Conservation (phyloP, 2,329 filamentous ascomycete genomes). For the Claviceps monticola region DNA sequence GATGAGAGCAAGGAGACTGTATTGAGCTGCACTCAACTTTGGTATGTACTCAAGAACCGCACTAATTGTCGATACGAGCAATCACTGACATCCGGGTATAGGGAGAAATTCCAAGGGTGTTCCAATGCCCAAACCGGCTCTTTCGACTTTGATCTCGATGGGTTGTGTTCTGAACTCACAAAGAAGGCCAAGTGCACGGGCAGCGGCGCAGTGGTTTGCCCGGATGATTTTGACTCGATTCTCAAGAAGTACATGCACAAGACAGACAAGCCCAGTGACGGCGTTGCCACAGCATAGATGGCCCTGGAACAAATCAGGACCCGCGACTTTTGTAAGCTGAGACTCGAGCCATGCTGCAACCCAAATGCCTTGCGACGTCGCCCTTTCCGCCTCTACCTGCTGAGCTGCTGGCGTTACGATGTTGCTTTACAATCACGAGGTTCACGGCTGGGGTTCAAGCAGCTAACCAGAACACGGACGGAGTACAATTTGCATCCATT, state of each 20-base stretch:
- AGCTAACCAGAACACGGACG: no score
- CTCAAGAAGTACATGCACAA: conserved; percentile 50
- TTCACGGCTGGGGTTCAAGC: no score
- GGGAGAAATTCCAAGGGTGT: conserved; percentile 81
- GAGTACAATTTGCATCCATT: no score
- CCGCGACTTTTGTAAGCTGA: no score
- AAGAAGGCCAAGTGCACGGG: conserved; percentile 95
- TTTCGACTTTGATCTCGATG: conserved; percentile 77
- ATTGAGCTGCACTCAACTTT: conserved; percentile 82
- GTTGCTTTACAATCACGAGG: no score
- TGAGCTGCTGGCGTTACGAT: no score
- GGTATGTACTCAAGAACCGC: conserved; percentile 44
- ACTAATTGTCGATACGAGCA: no score
- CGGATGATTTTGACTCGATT: conserved; percentile 75
- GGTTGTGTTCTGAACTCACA: conserved; percentile 80
- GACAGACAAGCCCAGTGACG: conserved; percentile 29
- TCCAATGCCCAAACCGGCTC: conserved; percentile 69
- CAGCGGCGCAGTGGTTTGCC: conserved; percentile 74
- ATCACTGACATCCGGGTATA: conserved; percentile 33
- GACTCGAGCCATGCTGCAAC: no score
- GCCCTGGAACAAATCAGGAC: no score
- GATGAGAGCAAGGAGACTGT: conserved; percentile 43
- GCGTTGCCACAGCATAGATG: conserved; percentile 5
- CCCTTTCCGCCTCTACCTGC: no score
- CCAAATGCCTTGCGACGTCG: no score